Evolutionary conservation across 140 eudicot genomes (phyloP).

Genomic region (Flaveria floridana): DNA sequence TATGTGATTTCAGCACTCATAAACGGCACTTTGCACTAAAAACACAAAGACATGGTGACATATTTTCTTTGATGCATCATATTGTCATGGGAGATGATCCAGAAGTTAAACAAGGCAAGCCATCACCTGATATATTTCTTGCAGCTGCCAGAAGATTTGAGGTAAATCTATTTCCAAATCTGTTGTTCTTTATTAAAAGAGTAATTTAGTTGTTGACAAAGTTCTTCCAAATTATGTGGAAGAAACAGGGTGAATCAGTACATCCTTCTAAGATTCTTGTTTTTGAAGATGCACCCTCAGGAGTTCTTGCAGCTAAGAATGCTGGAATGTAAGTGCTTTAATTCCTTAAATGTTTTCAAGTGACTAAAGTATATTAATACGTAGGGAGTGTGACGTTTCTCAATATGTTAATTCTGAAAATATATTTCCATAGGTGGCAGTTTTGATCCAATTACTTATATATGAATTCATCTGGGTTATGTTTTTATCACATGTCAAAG

Average conservation of each 20-base stretch:
- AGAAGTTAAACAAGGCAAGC: constrained; percentile 97
- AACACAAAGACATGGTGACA: constrained; percentile 78
- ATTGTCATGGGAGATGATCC: constrained; percentile 96
- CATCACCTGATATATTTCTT: constrained; percentile 90
- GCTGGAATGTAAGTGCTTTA: constrained; percentile 83
- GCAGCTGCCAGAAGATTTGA: constrained; percentile 94
- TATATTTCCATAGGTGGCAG: neutral
- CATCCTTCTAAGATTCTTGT: constrained; percentile 73
- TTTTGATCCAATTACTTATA: neutral
- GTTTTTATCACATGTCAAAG: neutral
- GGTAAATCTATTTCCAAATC: constrained; percentile 39
- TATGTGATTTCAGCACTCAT: constrained; percentile 54
- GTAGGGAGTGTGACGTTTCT: neutral
- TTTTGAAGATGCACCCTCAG: constrained; percentile 96
- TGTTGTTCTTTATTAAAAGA: neutral
- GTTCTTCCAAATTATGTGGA: neutral
- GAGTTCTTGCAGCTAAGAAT: constrained; percentile 93
- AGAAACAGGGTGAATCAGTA: constrained; percentile 69
- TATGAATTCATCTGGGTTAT: neutral
- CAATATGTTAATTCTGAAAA: neutral
- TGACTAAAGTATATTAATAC: neutral
- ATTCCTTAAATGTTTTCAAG: neutral
- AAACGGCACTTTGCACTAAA: constrained; percentile 78
- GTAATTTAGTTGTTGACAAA: constrained; percentile 14
- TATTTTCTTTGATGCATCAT: constrained; percentile 95